Evolutionary conservation across 306 rosid species (phyloP).

Genomic region (Oemleria cerasiformis): DNA sequence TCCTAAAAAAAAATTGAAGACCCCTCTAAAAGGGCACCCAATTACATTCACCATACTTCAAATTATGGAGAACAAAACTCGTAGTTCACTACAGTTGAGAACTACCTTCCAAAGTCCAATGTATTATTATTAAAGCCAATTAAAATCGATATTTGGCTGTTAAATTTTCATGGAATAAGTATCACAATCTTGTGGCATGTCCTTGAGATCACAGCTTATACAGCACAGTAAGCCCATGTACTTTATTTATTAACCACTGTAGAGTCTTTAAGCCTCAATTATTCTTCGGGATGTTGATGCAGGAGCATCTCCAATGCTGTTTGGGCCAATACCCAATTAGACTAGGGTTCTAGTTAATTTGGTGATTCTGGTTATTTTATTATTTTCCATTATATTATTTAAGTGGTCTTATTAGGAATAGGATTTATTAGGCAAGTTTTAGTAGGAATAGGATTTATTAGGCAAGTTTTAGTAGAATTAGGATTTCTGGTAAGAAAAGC

Average conservation of each 20-base stretch:
- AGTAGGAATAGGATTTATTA: too few species aligned
- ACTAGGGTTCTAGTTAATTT: too few species aligned
- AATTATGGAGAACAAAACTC: neutral
- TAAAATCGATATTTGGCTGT: neutral
- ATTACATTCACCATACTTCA: neutral
- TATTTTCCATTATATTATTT: too few species aligned
- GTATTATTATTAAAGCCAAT: neutral
- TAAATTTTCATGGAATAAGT: neutral
- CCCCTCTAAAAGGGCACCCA: neutral
- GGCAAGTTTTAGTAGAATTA: too few species aligned
- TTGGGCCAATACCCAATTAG: too few species aligned
- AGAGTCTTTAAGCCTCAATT: neutral
- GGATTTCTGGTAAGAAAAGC: too few species aligned
- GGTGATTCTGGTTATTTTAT: too few species aligned
- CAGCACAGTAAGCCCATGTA: too few species aligned
- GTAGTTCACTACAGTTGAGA: neutral
- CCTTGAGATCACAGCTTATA: neutral
- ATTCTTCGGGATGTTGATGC: neutral
- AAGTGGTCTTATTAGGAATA: too few species aligned
- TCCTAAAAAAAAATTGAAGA: neutral
- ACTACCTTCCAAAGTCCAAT: neutral
- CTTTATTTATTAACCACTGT: too few species aligned
- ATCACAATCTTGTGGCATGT: neutral
- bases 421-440: too few species aligned
- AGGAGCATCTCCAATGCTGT: too few species aligned